phyloP scores from a whole-genome alignment of 805 yeast species.

The Zygoascus tannicola region DNA sequence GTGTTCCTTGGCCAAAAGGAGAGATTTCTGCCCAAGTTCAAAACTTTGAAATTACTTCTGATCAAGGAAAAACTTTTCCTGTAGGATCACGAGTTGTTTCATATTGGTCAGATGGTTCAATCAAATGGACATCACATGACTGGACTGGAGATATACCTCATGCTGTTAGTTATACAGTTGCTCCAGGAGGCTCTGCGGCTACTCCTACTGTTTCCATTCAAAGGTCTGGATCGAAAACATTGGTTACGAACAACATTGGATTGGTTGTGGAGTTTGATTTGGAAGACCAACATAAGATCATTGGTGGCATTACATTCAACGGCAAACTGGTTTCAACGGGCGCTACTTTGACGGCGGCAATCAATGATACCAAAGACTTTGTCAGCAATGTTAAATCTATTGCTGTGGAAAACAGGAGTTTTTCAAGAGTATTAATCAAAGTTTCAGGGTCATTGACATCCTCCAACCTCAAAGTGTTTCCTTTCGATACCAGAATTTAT shows the following conservation, averaged over 20 bases:
- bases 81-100: slow-evolving; percentile 3
- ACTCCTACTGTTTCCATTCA: neutral
- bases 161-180: neutral
- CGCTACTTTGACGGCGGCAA: neutral
- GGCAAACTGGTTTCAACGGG: neutral
- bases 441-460: neutral
- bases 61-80: neutral
- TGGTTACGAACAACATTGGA: neutral
- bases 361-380: neutral
- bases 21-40: neutral
- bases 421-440: slow-evolving; percentile 1
- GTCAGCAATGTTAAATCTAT: neutral
- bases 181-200: neutral
- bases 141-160: neutral
- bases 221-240: too few relatives aligned
- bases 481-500: slow-evolving; percentile 4
- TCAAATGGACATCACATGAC: slow-evolving; percentile 6
- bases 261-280: neutral
- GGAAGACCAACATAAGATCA: neutral
- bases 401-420: neutral
- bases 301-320: neutral
- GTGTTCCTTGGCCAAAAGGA: slow-evolving; percentile 33
- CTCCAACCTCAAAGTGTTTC: neutral
- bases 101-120: slow-evolving; percentile 5
- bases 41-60: neutral